phyloP scores from a whole-genome alignment of 1,139 yeast species.

The Scheffersomyces quercinus region DNA sequence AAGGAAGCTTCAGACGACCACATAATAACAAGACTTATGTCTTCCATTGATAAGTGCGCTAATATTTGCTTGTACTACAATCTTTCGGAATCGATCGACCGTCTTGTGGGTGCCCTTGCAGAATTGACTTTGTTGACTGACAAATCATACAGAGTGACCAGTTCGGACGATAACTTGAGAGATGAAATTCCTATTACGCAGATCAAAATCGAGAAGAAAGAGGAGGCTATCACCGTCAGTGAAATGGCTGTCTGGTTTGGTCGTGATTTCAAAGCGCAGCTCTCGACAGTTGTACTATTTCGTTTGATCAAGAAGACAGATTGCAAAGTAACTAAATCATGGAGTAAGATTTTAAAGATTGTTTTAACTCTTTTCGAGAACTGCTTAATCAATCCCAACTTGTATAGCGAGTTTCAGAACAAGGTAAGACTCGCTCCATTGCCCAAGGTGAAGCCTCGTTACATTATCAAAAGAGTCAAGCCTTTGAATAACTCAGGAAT shows the following conservation, averaged over 20 bases:
- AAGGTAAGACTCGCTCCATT: conserved; percentile 51
- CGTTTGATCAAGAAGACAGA: conserved; percentile 66
- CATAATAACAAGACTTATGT: conserved; percentile 80
- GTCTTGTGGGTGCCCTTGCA: conserved; percentile 61
- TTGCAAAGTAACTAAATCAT: conserved; percentile 48
- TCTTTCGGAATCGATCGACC: conserved; percentile 59
- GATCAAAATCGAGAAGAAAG: conserved; percentile 48
- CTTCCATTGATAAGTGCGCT: conserved; percentile 84
- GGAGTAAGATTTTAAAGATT: conserved; percentile 64
- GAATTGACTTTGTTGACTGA: conserved; percentile 59
- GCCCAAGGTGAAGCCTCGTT: conserved; percentile 65
- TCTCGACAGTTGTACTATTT: conserved; percentile 83
- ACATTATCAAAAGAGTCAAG: conserved; percentile 60
- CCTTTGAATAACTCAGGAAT: conserved; percentile 70
- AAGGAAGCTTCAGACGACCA: conserved; percentile 90
- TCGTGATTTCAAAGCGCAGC: conserved; percentile 85
- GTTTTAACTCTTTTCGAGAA: conserved; percentile 70
- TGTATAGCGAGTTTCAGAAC: conserved; percentile 64
- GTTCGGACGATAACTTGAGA: conserved; percentile 30
- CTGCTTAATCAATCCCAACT: conserved; percentile 67
- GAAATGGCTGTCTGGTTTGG: conserved; percentile 85
- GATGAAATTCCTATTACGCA: conserved; percentile 52
- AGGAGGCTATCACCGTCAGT: conserved; percentile 69
- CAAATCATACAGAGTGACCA: conserved; percentile 1
- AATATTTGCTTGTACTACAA: conserved; percentile 69